These are phyloP conservation scores for Pseudocercospora eumusae DNA, from an alignment of 2,329 filamentous ascomycete genomes.

Conservation along the genomic window DNA sequence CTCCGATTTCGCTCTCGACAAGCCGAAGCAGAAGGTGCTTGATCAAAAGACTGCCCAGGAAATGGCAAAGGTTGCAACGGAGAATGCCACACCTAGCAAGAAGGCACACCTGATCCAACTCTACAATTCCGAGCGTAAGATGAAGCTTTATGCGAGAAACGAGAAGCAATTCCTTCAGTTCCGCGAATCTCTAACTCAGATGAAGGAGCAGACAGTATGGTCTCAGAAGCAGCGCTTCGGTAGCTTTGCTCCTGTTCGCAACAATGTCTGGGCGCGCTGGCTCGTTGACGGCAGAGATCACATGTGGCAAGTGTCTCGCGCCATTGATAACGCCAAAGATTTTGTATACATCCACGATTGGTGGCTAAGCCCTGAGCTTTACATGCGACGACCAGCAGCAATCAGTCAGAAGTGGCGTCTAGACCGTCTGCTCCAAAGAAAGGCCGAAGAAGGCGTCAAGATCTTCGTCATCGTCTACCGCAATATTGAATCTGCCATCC, in stretches of 20 bases:
- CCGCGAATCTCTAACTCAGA: slow-evolving; percentile 85
- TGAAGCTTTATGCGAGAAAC: slow-evolving; percentile 87
- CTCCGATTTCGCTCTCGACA: slow-evolving; percentile 77
- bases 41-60: slow-evolving; percentile 61
- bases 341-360: slow-evolving; percentile 99
- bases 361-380: slow-evolving; percentile 96
- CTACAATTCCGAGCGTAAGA: slow-evolving; percentile 87
- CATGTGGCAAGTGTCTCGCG: slow-evolving; percentile 98
- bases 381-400: slow-evolving; percentile 87
- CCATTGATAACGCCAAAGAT: slow-evolving; percentile 94
- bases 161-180: slow-evolving; percentile 89
- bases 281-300: slow-evolving; percentile 95
- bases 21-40: slow-evolving; percentile 59
- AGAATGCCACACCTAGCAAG: slow-evolving; percentile 58
- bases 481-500: slow-evolving; percentile 94
- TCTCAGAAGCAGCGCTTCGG: slow-evolving; percentile 80
- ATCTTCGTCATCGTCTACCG: slow-evolving; percentile 97
- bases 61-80: slow-evolving; percentile 62
- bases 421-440: slow-evolving; percentile 87
- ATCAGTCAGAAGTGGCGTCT: slow-evolving; percentile 98
- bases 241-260: slow-evolving; percentile 88
- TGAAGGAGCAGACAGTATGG: slow-evolving; percentile 83
- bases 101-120: slow-evolving; percentile 85
- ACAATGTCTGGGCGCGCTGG: slow-evolving; percentile 89
- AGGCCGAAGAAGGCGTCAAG: slow-evolving; percentile 93